Conservation (phyloP, 2,329 filamentous ascomycete species). For the Chrysosporium queenslandicum region DNA sequence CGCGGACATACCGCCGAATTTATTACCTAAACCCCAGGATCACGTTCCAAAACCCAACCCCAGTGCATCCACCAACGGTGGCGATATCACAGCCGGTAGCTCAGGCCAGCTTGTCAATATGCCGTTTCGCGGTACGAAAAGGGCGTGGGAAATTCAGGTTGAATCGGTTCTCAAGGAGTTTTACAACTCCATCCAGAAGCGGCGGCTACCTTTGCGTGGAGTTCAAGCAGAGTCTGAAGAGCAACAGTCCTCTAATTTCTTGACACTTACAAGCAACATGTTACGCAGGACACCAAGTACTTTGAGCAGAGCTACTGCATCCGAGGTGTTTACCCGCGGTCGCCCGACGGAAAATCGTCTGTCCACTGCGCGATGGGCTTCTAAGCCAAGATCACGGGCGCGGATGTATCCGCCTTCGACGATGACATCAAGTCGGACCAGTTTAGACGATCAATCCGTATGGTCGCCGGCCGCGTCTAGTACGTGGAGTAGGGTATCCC, state of each 20-base stretch:
- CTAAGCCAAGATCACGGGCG: conserved; percentile 74
- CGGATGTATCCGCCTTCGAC: conserved; percentile 66
- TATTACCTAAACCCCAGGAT: conserved; percentile 20
- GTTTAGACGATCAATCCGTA: conserved; percentile 80
- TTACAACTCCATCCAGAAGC: conserved; percentile 77
- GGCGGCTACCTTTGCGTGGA: conserved; percentile 74
- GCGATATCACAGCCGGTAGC: conserved; percentile 35
- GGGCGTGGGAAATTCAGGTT: conserved; percentile 78
- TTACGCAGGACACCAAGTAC: conserved; percentile 82
- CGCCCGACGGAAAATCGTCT: conserved; percentile 56
- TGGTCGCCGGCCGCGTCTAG: conserved; percentile 91
- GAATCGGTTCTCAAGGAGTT: conserved; percentile 88
- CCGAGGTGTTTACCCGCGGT: conserved; percentile 63
- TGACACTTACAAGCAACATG: conserved; percentile 56
- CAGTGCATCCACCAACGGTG: conserved; percentile 26
- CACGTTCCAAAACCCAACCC: conserved; percentile 21
- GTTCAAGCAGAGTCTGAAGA: conserved; percentile 35
- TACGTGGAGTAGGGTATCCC: conserved; percentile 88
- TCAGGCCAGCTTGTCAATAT: conserved; percentile 68
- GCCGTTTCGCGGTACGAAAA: conserved; percentile 63
- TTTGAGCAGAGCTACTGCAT: conserved; percentile 74
- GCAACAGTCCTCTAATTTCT: conserved; percentile 46
- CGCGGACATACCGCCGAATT: neutral
- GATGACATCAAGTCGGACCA: conserved; percentile 83
- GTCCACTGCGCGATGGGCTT: conserved; percentile 63